Conservation (phyloP, 805 yeast genomes). For the Barnettozyma sp. region DNA sequence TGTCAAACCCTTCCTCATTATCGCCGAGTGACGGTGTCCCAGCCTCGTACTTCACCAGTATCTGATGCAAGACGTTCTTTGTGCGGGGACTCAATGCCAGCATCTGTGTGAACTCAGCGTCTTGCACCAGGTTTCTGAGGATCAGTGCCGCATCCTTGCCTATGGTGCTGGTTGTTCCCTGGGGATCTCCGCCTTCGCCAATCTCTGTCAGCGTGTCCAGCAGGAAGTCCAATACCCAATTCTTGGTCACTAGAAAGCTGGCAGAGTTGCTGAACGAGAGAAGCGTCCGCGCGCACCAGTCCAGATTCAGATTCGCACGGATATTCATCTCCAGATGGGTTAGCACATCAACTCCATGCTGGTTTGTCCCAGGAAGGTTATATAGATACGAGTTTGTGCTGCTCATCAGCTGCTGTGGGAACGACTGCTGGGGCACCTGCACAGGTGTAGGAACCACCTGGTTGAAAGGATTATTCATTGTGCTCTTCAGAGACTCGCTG, state of each 20-base stretch:
- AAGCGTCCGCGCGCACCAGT: conserved; percentile 24
- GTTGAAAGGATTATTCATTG: conserved; percentile 6
- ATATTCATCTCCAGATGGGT: conserved; percentile 22
- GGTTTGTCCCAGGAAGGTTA: conserved; percentile 18
- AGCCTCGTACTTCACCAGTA: conserved; percentile 30
- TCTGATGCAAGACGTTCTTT: conserved; percentile 36
- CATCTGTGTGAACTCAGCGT: conserved; percentile 72
- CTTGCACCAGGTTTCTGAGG: conserved; percentile 78
- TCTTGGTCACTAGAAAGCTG: conserved; percentile 15
- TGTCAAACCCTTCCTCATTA: conserved; percentile 28
- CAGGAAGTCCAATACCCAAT: conserved; percentile 23
- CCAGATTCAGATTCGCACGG: conserved; percentile 18
- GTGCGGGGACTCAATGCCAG: conserved; percentile 50
- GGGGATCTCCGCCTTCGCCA: conserved; percentile 1
- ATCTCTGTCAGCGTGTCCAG: conserved; percentile 12
- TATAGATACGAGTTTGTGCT: conserved; percentile 5
- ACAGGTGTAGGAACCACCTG: conserved; percentile 13
- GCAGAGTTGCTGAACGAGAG: conserved; percentile 20
- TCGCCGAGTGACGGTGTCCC: too few relatives aligned
- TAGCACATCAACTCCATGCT: conserved; percentile 20
- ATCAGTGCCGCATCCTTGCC: conserved; percentile 35
- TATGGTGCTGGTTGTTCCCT: conserved; percentile 2
- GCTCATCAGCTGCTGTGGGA: neutral
- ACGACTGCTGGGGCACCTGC: conserved; percentile 11
- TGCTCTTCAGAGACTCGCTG: neutral